Evolutionary conservation across 805 yeast species (phyloP), one percentile per base, ranked within the genome.

Genomic region (Pichia californica): DNA sequence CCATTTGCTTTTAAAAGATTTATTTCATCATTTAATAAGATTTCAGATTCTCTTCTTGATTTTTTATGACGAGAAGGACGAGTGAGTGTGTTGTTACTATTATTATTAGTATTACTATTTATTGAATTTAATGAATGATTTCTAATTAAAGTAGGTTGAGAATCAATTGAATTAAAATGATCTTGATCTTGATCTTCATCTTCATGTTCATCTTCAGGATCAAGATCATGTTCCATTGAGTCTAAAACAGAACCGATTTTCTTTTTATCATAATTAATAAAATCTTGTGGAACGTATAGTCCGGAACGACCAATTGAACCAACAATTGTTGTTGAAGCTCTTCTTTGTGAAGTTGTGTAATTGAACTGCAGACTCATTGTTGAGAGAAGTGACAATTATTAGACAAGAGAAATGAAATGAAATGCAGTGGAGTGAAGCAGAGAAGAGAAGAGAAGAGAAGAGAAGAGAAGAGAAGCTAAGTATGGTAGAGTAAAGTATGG

Each of bases 221-320:
- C 56, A 8, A 43, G 50, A 13, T 45, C 57, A 26, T 52, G 51
- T 29, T 55, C 57, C 41, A 54, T 46, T 4, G 38, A 31, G 11
- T 45, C 38, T 14, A 54, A 35, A 7, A 53, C 53, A 35, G 48
- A 50, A 7, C 51, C 61, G 10, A 56, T 52, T 21, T 50, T 59
- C 2, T 49, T 52, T 8, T 49, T 41, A 54, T 57, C 42, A 21
- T 44, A 50, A 21, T 42, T 49, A 23, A 62, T 56, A 52, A 76
- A 76, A 56, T 76, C 81, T 28, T 66, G 64, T 0, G 80, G 80
- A n/a, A 73, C 56, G 44, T 62, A 76, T 3, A 76, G 58, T 0
- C 79, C 79, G 4, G 73, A 70, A 48, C 77, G 67, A 4, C 79
- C 78, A 4, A 69, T 57, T 1, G 77, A 72, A 2, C 79, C 80